phyloP scores from a whole-genome alignment of 73 alveolate species.

The Paramecium pentaurelia region DNA sequence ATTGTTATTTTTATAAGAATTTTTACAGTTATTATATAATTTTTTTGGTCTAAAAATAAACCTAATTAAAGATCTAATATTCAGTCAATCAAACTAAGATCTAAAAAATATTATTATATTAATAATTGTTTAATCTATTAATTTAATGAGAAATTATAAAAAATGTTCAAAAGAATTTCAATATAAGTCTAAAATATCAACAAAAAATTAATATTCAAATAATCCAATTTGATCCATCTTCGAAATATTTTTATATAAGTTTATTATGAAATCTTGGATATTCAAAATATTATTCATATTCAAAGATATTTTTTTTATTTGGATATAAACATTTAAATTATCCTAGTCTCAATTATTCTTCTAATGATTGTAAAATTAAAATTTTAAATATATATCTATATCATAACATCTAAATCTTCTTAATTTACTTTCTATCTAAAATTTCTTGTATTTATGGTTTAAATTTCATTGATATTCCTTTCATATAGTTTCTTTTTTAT shows the following conservation, averaged over 20 bases:
- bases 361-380: not conserved
- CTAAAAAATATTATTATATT: no score
- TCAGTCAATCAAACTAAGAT: no score
- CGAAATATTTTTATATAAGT: not conserved
- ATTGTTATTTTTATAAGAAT: not conserved
- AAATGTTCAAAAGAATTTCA: not conserved
- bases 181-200: not conserved
- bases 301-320: not conserved
- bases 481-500: not conserved
- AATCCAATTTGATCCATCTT: conserved; percentile 25
- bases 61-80: no score
- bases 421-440: conserved; percentile 2
- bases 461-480: conserved; percentile 26
- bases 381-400: no score
- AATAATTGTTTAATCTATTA: not conserved
- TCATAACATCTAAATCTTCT: not conserved
- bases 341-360: conserved; percentile 9
- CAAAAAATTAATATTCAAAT: not conserved
- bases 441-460: not conserved
- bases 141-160: no score
- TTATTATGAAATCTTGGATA: conserved; percentile 31
- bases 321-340: conserved; percentile 28
- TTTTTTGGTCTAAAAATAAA: no score
- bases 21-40: no score
- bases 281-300: conserved; percentile 12